Conservation (phyloP, 2,329 filamentous ascomycete species). For the Lomentospora prolificans region DNA sequence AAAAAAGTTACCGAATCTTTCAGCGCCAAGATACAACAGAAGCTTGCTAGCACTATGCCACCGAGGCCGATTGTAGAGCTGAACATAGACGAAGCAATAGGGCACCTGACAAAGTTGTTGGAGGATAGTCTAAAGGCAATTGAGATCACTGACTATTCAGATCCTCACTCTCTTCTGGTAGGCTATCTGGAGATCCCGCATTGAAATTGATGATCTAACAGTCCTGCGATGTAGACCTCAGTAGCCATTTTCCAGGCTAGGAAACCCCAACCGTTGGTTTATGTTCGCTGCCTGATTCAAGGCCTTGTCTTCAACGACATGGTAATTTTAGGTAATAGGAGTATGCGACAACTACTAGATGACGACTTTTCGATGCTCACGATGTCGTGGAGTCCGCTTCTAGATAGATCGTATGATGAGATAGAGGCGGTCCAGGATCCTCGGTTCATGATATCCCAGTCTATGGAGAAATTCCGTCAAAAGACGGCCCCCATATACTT, state of each 20-base stretch:
- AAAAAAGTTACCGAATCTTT: slow-evolving; percentile 67
- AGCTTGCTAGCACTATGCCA: slow-evolving; percentile 85
- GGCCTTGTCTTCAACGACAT: slow-evolving; percentile 65
- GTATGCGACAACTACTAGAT: slow-evolving; percentile 66
- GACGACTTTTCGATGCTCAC: slow-evolving; percentile 72
- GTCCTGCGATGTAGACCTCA: slow-evolving; percentile 46
- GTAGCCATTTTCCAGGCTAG: slow-evolving; percentile 65
- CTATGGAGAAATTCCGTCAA: slow-evolving; percentile 61
- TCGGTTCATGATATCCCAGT: slow-evolving; percentile 59
- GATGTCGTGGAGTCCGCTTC: slow-evolving; percentile 59
- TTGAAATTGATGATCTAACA: neutral
- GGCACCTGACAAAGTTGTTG: slow-evolving; percentile 60
- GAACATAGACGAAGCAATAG: slow-evolving; percentile 60
- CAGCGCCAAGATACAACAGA: slow-evolving; percentile 82
- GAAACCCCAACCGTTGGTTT: slow-evolving; percentile 74
- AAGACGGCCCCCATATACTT: slow-evolving; percentile 62
- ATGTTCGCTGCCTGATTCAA: slow-evolving; percentile 71
- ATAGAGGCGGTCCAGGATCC: slow-evolving; percentile 66
- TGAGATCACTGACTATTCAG: slow-evolving; percentile 55
- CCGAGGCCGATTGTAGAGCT: slow-evolving; percentile 80
- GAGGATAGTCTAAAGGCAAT: slow-evolving; percentile 61
- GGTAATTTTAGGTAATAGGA: slow-evolving; percentile 56
- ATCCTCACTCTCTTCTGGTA: slow-evolving; percentile 62
- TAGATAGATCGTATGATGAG: slow-evolving; percentile 66
- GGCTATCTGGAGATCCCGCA: slow-evolving; percentile 15